phyloP scores from a whole-genome alignment of 306 rosid species.

The Trichosanthes truncata region DNA sequence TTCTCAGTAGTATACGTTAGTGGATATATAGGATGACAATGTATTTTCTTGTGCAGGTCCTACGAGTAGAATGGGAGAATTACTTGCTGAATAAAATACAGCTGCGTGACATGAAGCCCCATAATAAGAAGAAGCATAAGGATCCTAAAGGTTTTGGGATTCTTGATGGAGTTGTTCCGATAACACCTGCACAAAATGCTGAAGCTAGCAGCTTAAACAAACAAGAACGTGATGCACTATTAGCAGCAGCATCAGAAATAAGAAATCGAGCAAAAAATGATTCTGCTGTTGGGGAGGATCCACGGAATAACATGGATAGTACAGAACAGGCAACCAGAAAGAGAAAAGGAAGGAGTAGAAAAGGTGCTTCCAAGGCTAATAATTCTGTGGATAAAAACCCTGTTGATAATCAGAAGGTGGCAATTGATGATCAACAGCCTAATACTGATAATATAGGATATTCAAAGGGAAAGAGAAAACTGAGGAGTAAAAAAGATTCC shows the following conservation, averaged over 20 bases:
- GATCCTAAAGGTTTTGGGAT: constrained; percentile 92
- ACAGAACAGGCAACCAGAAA: constrained; percentile 39
- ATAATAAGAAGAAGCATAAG: constrained; percentile 69
- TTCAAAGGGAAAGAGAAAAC: background rate
- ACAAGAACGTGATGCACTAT: constrained; percentile 75
- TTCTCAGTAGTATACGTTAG: background rate
- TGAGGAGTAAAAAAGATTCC: background rate
- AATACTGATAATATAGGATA: background rate
- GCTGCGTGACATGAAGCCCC: constrained; percentile 53
- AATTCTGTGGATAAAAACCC: constrained; percentile 19
- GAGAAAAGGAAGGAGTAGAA: constrained; percentile 46
- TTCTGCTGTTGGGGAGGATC: constrained; percentile 31
- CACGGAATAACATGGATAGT: constrained; percentile 24
- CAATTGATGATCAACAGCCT: constrained; percentile 8
- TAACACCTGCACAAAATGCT: constrained; percentile 43
- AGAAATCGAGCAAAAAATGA: constrained; percentile 40
- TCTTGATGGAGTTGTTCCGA: constrained; percentile 80
- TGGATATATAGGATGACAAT: background rate
- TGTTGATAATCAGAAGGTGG: constrained; percentile 24
- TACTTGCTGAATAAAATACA: constrained; percentile 85
- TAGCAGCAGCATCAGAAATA: constrained; percentile 72
- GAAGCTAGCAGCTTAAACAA: constrained; percentile 64
- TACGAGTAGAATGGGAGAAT: constrained; percentile 79
- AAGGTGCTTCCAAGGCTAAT: constrained; percentile 20
- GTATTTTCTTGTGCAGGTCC: constrained; percentile 43